phyloP scores from a whole-genome alignment of 257 asterid species.

The Rhazya stricta region DNA sequence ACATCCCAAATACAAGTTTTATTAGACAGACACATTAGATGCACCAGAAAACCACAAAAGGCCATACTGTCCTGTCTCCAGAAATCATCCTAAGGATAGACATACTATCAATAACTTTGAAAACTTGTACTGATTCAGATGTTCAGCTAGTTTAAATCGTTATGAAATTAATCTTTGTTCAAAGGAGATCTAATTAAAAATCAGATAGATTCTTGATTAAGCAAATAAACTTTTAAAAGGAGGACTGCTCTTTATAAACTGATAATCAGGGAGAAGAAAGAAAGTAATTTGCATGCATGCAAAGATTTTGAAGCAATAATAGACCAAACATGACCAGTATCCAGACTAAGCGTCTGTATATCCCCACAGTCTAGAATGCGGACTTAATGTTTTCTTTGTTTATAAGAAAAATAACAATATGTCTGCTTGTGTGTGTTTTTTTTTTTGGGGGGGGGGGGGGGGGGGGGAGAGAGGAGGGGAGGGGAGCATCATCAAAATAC shows the following conservation, averaged over 20 bases:
- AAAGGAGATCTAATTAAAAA: background rate
- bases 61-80: too few species aligned
- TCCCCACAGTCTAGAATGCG: background rate
- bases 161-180: background rate
- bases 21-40: background rate
- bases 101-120: background rate
- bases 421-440: background rate
- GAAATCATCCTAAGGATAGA: too few species aligned
- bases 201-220: background rate
- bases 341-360: background rate
- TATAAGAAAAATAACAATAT: background rate
- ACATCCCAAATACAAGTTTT: background rate
- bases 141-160: background rate
- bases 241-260: background rate
- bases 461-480: background rate
- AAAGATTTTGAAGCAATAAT: background rate
- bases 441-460: too few species aligned
- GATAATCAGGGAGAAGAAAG: background rate
- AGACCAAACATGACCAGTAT: background rate
- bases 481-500: background rate
- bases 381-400: background rate
- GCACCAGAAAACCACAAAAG: background rate
- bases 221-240: background rate
- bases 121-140: background rate
- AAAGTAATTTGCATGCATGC: background rate